phyloP scores from a whole-genome alignment of 2,329 filamentous ascomycete genomes.

The Nigrospora oryzae region DNA sequence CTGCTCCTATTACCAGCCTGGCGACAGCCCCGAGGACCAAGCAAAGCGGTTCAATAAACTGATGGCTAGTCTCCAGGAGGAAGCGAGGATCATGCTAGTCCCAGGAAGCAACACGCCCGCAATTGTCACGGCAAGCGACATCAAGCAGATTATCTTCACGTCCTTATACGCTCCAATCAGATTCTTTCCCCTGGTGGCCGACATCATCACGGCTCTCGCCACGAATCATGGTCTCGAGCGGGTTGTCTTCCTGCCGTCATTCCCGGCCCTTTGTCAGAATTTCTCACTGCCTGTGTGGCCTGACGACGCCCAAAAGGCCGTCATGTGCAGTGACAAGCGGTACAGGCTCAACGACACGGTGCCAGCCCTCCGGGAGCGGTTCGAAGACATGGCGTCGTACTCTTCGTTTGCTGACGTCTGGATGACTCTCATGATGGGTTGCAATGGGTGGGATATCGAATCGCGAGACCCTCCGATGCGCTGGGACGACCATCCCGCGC shows the following conservation, averaged over 20 bases:
- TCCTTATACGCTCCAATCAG: slow-evolving; percentile 23
- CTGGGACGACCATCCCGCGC: slow-evolving; percentile 18
- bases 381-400: slow-evolving; percentile 17
- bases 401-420: slow-evolving; percentile 28
- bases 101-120: slow-evolving; percentile 19
- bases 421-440: slow-evolving; percentile 22
- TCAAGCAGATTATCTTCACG: slow-evolving; percentile 26
- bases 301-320: slow-evolving; percentile 16
- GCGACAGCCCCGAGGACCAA: slow-evolving; percentile 22
- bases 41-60: slow-evolving; percentile 18
- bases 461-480: slow-evolving; percentile 21
- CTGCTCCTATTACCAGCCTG: slow-evolving; percentile 28
- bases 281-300: slow-evolving; percentile 14
- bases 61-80: slow-evolving; percentile 21
- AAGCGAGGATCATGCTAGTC: slow-evolving; percentile 24
- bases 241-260: slow-evolving; percentile 2
- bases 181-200: slow-evolving; percentile 23
- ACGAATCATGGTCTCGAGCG: slow-evolving; percentile 10
- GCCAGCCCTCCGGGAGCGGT: slow-evolving; percentile 15
- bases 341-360: slow-evolving; percentile 22
- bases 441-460: slow-evolving; percentile 24
- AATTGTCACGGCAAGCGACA: slow-evolving; percentile 25
- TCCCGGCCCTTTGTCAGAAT: slow-evolving; percentile 12
- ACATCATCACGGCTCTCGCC: slow-evolving; percentile 19
- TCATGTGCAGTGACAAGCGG: slow-evolving; percentile 26